phyloP scores from a whole-genome alignment of 2,329 filamentous ascomycete species.

The Rhexocercosporidium sp. region DNA sequence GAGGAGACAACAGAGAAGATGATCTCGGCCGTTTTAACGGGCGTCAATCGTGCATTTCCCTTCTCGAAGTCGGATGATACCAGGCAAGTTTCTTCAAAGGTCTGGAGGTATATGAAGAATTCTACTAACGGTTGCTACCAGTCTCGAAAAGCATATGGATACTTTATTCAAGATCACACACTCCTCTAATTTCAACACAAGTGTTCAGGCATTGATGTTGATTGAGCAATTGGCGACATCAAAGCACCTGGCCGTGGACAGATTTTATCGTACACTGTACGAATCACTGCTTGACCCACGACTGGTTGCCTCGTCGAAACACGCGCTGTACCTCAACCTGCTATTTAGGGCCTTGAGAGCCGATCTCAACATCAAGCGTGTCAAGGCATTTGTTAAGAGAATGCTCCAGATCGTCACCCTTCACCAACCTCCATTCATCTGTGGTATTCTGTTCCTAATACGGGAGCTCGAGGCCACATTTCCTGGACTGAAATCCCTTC shows the following conservation, averaged over 20 bases:
- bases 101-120: not conserved
- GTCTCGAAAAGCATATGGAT: slow-evolving; percentile 86
- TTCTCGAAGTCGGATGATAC: slow-evolving; percentile 84
- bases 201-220: slow-evolving; percentile 91
- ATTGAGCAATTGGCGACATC: slow-evolving; percentile 89
- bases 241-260: slow-evolving; percentile 81
- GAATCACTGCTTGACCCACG: slow-evolving; percentile 93
- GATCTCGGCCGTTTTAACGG: slow-evolving; percentile 87
- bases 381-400: slow-evolving; percentile 95
- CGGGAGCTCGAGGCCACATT: slow-evolving; percentile 81
- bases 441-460: slow-evolving; percentile 89
- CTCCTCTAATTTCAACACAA: slow-evolving; percentile 98
- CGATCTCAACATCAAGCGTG: slow-evolving; percentile 86
- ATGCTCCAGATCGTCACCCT: slow-evolving; percentile 85
- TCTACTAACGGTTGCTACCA: slow-evolving; percentile 44
- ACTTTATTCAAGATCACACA: slow-evolving; percentile 96
- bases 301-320: slow-evolving; percentile 88
- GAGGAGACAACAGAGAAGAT: slow-evolving; percentile 78
- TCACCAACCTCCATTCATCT: slow-evolving; percentile 91
- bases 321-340: slow-evolving; percentile 92
- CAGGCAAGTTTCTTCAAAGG: slow-evolving; percentile 55
- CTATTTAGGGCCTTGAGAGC: slow-evolving; percentile 86
- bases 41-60: slow-evolving; percentile 94
- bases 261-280: slow-evolving; percentile 95
- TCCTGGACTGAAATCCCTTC: slow-evolving; percentile 76